Evolutionary conservation across 768 basidiomycete species (phyloP).

Genomic region (Artomyces pyxidatus): DNA sequence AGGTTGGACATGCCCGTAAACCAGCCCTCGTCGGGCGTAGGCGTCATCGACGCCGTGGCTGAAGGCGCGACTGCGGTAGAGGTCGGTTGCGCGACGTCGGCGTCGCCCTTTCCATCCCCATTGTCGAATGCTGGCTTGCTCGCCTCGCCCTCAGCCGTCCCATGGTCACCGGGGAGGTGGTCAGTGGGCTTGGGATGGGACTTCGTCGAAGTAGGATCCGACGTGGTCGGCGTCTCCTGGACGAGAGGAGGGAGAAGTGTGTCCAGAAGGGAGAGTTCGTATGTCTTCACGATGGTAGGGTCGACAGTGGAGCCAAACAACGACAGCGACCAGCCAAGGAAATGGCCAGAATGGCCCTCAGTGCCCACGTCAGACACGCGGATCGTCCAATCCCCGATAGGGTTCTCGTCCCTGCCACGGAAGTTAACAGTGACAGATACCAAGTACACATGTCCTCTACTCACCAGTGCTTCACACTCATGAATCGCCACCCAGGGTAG

Average conservation of each 20-base stretch:
- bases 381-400: slow-evolving; percentile 86
- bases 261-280: slow-evolving; percentile 49
- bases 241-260: slow-evolving; percentile 38
- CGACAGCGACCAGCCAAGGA: slow-evolving; percentile 88
- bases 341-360: slow-evolving; percentile 45
- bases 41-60: slow-evolving; percentile 30
- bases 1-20: slow-evolving; percentile 73
- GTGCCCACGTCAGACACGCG: slow-evolving; percentile 74
- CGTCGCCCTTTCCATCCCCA: slow-evolving; percentile 21
- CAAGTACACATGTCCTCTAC: slow-evolving; percentile 18
- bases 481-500: slow-evolving; percentile 95
- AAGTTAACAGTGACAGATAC: slow-evolving; percentile 11
- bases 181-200: slow-evolving; percentile 78
- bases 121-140: slow-evolving; percentile 56
- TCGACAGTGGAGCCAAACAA: slow-evolving; percentile 89
- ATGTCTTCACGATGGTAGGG: slow-evolving; percentile 52
- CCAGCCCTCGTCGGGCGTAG: slow-evolving; percentile 76
- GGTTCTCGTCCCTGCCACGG: slow-evolving; percentile 79
- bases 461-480: slow-evolving; percentile 96
- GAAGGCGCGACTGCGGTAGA: slow-evolving; percentile 14
- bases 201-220: slow-evolving; percentile 40
- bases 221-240: slow-evolving; percentile 16
- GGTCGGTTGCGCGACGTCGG: slow-evolving; percentile 20
- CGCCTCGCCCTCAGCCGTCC: slow-evolving; percentile 70
- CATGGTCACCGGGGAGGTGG: slow-evolving; percentile 83